Conservation (phyloP, 148 eudicot genomes). For the Fagopyrum homotropicum region DNA sequence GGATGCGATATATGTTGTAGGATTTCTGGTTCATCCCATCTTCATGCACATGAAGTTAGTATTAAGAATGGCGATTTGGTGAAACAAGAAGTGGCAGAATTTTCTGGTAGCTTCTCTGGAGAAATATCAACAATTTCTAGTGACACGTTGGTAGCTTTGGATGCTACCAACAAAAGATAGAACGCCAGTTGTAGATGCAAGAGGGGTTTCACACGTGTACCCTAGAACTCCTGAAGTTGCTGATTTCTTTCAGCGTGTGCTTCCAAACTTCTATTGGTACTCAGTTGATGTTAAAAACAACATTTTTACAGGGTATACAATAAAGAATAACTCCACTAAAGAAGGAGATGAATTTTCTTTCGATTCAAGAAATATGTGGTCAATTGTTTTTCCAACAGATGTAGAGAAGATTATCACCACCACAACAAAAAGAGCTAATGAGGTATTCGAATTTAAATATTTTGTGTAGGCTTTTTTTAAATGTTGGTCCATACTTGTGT, state of each 20-base stretch:
- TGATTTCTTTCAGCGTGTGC: constrained; percentile 55
- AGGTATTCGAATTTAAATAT: constrained; percentile 36
- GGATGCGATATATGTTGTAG: constrained; percentile 56
- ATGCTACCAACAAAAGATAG: constrained; percentile 36
- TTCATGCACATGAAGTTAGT: constrained; percentile 49
- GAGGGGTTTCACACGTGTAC: constrained; percentile 54
- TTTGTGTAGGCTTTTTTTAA: not conserved
- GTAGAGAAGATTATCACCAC: constrained; percentile 84
- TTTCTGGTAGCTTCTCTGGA: constrained; percentile 65
- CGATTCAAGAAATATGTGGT: constrained; percentile 65
- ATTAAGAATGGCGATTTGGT: constrained; percentile 66
- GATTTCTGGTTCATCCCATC: constrained; percentile 45
- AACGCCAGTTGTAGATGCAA: constrained; percentile 45
- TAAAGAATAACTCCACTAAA: constrained; percentile 51
- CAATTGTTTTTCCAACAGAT: constrained; percentile 72
- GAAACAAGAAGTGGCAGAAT: constrained; percentile 37
- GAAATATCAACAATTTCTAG: constrained; percentile 49
- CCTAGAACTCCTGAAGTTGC: constrained; percentile 80
- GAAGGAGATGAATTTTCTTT: constrained; percentile 61
- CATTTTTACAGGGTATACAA: constrained; percentile 64
- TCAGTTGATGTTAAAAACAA: constrained; percentile 67
- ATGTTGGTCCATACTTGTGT: not conserved
- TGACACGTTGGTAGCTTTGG: constrained; percentile 60
- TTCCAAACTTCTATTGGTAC: constrained; percentile 80
- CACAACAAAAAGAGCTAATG: constrained; percentile 57